A percentile compares a stretch with the other conserved stretches of the same genome.
These are phyloP conservation scores for Primulina huaijiensis DNA, from an alignment of 257 asterid genomes.

Conservation along the genomic window DNA sequence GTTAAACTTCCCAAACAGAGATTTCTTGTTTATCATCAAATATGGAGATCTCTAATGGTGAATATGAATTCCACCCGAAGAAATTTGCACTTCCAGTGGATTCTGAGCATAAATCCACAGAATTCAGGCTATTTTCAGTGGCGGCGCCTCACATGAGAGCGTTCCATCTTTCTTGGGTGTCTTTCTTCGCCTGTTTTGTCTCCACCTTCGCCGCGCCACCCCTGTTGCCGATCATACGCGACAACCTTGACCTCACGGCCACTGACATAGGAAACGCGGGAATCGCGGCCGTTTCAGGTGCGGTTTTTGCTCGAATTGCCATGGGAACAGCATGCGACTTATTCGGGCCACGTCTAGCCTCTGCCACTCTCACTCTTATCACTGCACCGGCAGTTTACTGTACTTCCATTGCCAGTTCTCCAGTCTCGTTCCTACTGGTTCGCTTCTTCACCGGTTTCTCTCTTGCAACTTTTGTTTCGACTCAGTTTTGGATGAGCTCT, in stretches of 20 bases:
- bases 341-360: conserved; percentile 73
- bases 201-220: conserved; percentile 93
- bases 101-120: conserved; percentile 70
- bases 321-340: conserved; percentile 90
- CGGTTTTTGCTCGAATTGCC: conserved; percentile 67
- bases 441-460: conserved; percentile 84
- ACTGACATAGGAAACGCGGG: conserved; percentile 88
- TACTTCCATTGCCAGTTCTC: conserved; percentile 42
- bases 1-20: neutral
- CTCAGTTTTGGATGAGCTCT: conserved; percentile 95
- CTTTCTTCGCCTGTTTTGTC: conserved; percentile 83
- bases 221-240: conserved; percentile 76
- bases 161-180: conserved; percentile 80
- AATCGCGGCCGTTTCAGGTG: conserved; percentile 85
- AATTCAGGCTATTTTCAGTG: conserved; percentile 44
- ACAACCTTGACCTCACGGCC: conserved; percentile 71
- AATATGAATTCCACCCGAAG: conserved; percentile 24
- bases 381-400: conserved; percentile 78
- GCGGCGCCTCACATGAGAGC: conserved; percentile 87
- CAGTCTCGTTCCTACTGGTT: conserved; percentile 47
- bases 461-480: conserved; percentile 74
- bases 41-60: conserved; percentile 38
- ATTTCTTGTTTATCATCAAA: conserved; percentile 17
- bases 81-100: conserved; percentile 65
- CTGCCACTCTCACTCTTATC: conserved; percentile 55